These are phyloP conservation scores for Biancaea sappan DNA, from an alignment of 306 rosid species.

Conservation along the genomic window DNA sequence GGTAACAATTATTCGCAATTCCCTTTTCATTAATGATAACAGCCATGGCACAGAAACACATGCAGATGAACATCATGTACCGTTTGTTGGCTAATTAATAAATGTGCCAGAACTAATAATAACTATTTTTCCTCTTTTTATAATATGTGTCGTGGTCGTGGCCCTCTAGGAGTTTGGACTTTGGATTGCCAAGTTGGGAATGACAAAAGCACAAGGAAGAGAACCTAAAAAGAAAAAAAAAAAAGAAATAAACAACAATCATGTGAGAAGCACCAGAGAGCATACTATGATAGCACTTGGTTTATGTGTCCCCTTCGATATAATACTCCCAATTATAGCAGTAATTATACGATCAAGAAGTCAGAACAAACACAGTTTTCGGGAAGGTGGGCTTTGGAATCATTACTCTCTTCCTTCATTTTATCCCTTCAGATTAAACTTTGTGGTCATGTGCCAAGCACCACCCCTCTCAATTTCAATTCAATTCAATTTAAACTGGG, in stretches of 20 bases:
- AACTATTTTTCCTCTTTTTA: not conserved
- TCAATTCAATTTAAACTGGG: not conserved
- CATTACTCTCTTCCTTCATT: slow-evolving; percentile 40
- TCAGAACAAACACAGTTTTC: slow-evolving; percentile 48
- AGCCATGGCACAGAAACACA: slow-evolving; percentile 42
- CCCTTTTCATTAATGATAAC: slow-evolving; percentile 18
- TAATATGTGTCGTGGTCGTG: slow-evolving; percentile 12
- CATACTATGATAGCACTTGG: slow-evolving; percentile 50
- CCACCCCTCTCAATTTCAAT: slow-evolving; percentile 11
- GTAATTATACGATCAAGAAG: slow-evolving; percentile 56
- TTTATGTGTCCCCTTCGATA: slow-evolving; percentile 57
- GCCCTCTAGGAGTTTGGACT: slow-evolving; percentile 27
- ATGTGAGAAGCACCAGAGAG: slow-evolving; percentile 25
- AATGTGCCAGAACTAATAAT: slow-evolving; percentile 41
- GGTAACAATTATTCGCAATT: not conserved
- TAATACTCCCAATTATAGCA: slow-evolving; percentile 52
- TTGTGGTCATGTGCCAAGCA: slow-evolving; percentile 36
- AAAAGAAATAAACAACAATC: slow-evolving; percentile 30
- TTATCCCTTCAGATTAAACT: slow-evolving; percentile 32
- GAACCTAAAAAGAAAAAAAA: no score
- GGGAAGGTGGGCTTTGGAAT: slow-evolving; percentile 51
- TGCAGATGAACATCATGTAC: slow-evolving; percentile 33
- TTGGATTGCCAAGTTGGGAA: slow-evolving; percentile 29
- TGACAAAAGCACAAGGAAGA: slow-evolving; percentile 3
- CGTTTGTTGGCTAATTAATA: slow-evolving; percentile 32